These are phyloP conservation scores for Sporobolomyces pararoseus DNA, from an alignment of 768 basidiomycete species.

Conservation along the genomic window DNA sequence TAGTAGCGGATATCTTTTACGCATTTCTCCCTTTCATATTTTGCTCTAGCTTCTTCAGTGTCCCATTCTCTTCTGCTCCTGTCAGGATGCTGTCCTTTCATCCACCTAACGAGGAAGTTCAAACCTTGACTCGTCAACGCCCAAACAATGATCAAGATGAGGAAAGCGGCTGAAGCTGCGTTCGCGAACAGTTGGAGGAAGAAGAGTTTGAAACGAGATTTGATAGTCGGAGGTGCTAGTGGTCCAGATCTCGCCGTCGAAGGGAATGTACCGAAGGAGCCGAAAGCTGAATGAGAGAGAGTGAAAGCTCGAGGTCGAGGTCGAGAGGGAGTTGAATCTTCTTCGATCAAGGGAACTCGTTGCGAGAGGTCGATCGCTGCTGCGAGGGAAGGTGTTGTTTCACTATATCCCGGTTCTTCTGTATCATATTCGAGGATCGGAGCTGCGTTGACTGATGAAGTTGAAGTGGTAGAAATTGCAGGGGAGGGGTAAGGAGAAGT, in stretches of 20 bases:
- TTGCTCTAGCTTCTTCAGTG: slow-evolving; percentile 43
- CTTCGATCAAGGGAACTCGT: slow-evolving; percentile 24
- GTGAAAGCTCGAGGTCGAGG: slow-evolving; percentile 42
- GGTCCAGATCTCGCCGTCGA: slow-evolving; percentile 33
- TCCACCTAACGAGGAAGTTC: neutral
- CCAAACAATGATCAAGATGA: slow-evolving; percentile 53
- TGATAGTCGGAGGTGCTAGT: slow-evolving; percentile 37
- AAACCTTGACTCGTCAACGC: slow-evolving; percentile 45
- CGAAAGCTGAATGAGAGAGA: slow-evolving; percentile 40
- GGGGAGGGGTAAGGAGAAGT: slow-evolving; percentile 27
- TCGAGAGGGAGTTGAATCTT: slow-evolving; percentile 42
- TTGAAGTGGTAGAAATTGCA: slow-evolving; percentile 18
- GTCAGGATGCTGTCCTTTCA: slow-evolving; percentile 4
- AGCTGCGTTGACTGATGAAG: neutral
- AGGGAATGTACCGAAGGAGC: slow-evolving; percentile 39
- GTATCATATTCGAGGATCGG: slow-evolving; percentile 3
- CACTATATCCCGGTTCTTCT: neutral
- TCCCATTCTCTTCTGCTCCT: slow-evolving; percentile 50
- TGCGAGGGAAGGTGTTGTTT: slow-evolving; percentile 13
- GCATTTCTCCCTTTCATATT: slow-evolving; percentile 51
- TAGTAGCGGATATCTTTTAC: slow-evolving; percentile 55
- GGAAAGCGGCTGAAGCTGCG: slow-evolving; percentile 52
- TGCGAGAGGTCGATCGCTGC: slow-evolving; percentile 14
- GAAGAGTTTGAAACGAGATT: slow-evolving; percentile 45
- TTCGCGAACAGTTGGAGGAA: slow-evolving; percentile 50